phyloP scores from a whole-genome alignment of 768 basidiomycete genomes.

The Mycena vitilis region DNA sequence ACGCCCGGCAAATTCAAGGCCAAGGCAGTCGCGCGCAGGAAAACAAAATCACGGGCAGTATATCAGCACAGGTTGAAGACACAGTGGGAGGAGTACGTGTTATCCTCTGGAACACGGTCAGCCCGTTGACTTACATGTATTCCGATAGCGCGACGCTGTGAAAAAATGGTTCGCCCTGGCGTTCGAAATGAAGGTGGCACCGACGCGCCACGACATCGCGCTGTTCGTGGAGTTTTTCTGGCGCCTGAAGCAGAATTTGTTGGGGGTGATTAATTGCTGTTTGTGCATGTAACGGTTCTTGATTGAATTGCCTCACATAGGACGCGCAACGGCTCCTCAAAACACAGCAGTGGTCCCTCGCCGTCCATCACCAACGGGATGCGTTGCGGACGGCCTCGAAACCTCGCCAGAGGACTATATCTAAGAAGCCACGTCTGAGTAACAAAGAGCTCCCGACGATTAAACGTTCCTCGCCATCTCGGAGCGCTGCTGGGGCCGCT shows the following conservation, averaged over 20 bases:
- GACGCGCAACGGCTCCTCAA: not conserved
- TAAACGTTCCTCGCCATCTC: not conserved
- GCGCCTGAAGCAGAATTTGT: not conserved
- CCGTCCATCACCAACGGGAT: no score
- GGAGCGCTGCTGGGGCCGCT: no score
- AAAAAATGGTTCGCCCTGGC: not conserved
- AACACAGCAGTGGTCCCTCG: no score
- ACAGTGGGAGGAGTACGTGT: constrained; percentile 36
- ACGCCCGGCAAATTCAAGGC: no score
- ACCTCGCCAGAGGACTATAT: no score
- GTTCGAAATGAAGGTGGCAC: not conserved
- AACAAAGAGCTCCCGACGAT: not conserved
- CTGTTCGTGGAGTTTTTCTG: not conserved
- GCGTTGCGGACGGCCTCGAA: no score
- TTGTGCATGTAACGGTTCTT: not conserved
- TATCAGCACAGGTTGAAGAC: constrained; percentile 38
- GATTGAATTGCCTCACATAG: not conserved
- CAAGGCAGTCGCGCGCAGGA: not conserved
- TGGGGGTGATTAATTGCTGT: not conserved
- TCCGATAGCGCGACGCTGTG: not conserved
- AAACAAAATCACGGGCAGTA: constrained; percentile 45
- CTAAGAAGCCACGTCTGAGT: no score
- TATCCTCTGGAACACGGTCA: no score
- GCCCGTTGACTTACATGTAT: not conserved
- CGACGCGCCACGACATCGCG: not conserved